Base-by-base conservation (phyloP, 768 basidiomycete genomes). In the Psilocybe azurescens region DNA sequence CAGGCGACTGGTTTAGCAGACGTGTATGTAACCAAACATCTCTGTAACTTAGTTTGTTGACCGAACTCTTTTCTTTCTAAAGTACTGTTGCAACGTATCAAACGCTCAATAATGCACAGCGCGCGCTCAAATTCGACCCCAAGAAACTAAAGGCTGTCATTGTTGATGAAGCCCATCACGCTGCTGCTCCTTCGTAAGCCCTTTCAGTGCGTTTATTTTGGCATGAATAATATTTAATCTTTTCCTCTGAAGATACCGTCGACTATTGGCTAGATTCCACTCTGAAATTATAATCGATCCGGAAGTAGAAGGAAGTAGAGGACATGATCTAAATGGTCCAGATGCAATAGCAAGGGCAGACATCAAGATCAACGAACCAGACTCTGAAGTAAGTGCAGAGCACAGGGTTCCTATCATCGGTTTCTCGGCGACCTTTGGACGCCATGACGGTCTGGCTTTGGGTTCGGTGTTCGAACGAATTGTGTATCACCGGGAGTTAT, bases 151-250 rank as follows among this genome's bases (percentile, higher is more conserved):
- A 90, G 68, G 90, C 89, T 14, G 80, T 97, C 61, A 87, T 97
- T 49, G 81, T 97, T 3, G 95, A 97, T 69, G 95, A 97, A 75
- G 96, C 96, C 0, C 97, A 98, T 72, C 97, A 99, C 74, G 92
- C 96, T 30, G 95, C 93, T 41, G 93, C 96, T 8, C 89, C 90
- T 32, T 95, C 95, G 88, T 96, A 77, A 58, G 87, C 78, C 29
- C 10, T 32, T 38, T n/a, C 16, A 28, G 30, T 29, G 5, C 39
- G 32, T 60, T 28, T 48, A 46, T 7, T 49, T 16, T 33, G 24
- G 16, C 13, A 14, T 18, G 57, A 38, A 28, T 36, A 14, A 32
- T 5, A 51, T 54, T 60, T 5, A 51, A n/a, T 39, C 24, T 24
- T 24, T 61, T 18, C 38, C n/a, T 16, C 11, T 54, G 51, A 24